Evolutionary conservation across 768 basidiomycete genomes (phyloP).

Genomic region (Russula griseocarnosa): DNA sequence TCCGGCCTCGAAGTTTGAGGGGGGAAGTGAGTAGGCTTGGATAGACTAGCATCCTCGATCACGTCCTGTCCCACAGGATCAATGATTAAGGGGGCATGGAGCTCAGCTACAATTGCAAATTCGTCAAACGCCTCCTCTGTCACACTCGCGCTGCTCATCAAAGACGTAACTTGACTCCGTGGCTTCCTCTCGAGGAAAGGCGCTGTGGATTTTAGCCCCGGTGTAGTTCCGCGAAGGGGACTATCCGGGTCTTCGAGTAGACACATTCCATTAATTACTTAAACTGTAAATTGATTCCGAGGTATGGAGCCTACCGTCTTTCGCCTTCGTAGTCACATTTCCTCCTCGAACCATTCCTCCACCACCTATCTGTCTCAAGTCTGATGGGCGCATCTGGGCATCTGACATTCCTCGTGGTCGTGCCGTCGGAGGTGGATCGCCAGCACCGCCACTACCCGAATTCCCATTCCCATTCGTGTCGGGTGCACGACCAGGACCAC

Average conservation of each 20-base stretch:
- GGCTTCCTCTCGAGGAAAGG: constrained; percentile 14
- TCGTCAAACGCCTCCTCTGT: constrained; percentile 20
- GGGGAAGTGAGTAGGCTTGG: not conserved
- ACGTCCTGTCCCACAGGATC: not conserved
- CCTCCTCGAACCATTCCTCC: constrained; percentile 24
- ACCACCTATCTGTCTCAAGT: constrained; percentile 17
- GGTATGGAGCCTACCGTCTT: constrained; percentile 29
- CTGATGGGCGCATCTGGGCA: constrained; percentile 39
- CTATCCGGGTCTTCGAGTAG: constrained; percentile 16
- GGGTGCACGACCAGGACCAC: constrained; percentile 28
- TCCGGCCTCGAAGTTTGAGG: not conserved
- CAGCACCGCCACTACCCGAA: constrained; percentile 38
- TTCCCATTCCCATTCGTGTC: constrained; percentile 29
- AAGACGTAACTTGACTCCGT: constrained; percentile 7
- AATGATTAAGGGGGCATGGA: constrained; percentile 15
- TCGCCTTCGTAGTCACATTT: constrained; percentile 14
- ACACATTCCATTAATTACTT: constrained; percentile 25
- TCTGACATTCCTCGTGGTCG: constrained; percentile 74
- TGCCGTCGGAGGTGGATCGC: constrained; percentile 38
- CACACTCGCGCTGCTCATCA: constrained; percentile 5
- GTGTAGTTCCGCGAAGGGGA: constrained; percentile 10
- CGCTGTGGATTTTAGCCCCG: constrained; percentile 9
- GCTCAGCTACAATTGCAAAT: constrained; percentile 16
- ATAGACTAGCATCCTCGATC: not conserved
- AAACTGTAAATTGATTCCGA: constrained; percentile 24